Conservation (phyloP, 345 rosid genomes). For the Hypericum androsaemum region DNA sequence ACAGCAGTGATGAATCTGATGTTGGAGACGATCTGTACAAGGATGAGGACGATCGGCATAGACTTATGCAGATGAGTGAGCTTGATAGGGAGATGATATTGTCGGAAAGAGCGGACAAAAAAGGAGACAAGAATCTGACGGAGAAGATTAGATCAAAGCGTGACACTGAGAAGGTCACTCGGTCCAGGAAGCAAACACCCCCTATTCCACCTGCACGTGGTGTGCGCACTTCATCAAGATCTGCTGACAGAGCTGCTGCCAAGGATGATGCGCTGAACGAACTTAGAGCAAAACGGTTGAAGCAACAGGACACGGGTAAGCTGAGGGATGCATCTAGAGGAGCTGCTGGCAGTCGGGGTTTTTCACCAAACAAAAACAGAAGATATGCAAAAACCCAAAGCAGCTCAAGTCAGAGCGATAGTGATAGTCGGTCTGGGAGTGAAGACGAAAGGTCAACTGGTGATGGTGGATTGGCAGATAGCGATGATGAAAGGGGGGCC, state of each 20-base stretch:
- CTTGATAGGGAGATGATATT: constrained; percentile 90
- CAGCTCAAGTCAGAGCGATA: constrained; percentile 81
- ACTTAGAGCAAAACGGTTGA: constrained; percentile 77
- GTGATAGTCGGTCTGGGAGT: constrained; percentile 73
- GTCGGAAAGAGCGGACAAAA: constrained; percentile 81
- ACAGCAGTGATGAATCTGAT: constrained; percentile 76
- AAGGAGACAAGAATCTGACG: constrained; percentile 74
- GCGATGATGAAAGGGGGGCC: constrained; percentile 74
- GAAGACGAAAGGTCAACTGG: constrained; percentile 84
- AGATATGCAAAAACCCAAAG: constrained; percentile 44
- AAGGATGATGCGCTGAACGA: constrained; percentile 87
- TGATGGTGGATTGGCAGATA: constrained; percentile 78
- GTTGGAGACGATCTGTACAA: constrained; percentile 87
- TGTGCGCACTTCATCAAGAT: constrained; percentile 77
- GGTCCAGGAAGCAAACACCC: constrained; percentile 54
- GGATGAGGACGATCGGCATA: constrained; percentile 67
- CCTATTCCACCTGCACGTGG: constrained; percentile 54
- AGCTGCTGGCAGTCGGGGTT: constrained; percentile 45
- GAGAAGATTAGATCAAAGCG: constrained; percentile 74
- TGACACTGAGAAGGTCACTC: constrained; percentile 53
- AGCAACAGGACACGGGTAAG: constrained; percentile 89
- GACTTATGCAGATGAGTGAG: constrained; percentile 73
- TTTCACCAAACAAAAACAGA: constrained; percentile 64
- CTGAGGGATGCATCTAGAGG: constrained; percentile 69
- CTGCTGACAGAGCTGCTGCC: constrained; percentile 91